phyloP scores from a whole-genome alignment of 2,329 filamentous ascomycete genomes.

The Fusarium lateritium region DNA sequence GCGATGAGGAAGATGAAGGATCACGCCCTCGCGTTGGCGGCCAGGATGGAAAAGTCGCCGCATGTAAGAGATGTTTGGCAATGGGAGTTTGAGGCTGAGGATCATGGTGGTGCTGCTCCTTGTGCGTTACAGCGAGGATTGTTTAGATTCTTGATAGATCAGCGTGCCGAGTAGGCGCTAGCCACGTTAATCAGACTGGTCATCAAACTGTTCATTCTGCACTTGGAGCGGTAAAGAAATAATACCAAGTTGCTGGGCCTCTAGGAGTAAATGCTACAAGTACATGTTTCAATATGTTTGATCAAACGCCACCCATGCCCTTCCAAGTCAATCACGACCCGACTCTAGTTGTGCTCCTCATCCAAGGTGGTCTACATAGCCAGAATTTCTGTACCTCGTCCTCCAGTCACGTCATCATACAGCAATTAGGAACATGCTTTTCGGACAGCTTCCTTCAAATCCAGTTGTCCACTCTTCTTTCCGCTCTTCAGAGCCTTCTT shows the following conservation, averaged over 20 bases:
- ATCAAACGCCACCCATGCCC: too few species aligned
- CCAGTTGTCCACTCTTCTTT: neutral
- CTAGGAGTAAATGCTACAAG: too few species aligned
- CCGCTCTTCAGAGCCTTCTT: neutral
- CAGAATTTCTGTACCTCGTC: too few species aligned
- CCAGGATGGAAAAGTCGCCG: conserved; percentile 36
- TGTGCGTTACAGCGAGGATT: conserved; percentile 42
- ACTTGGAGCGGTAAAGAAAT: too few species aligned
- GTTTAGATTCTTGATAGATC: conserved; percentile 39
- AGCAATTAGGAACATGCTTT: neutral
- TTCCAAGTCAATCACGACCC: too few species aligned
- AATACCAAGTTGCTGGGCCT: too few species aligned
- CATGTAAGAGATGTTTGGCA: conserved; percentile 39
- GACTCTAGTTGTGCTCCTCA: too few species aligned
- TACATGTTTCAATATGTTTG: too few species aligned
- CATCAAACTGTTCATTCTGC: too few species aligned
- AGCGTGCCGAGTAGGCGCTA: neutral
- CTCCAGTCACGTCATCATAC: neutral
- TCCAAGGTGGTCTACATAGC: too few species aligned
- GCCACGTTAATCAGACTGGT: too few species aligned
- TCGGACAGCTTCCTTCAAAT: neutral
- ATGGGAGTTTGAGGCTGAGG: conserved; percentile 50
- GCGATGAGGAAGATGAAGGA: conserved; percentile 41
- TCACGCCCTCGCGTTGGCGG: conserved; percentile 44
- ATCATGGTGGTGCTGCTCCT: conserved; percentile 45